A percentile compares a stretch with the other conserved stretches of the same genome.
Conservation (phyloP, 305 asterid genomes). For the Fraxinus ornus region DNA sequence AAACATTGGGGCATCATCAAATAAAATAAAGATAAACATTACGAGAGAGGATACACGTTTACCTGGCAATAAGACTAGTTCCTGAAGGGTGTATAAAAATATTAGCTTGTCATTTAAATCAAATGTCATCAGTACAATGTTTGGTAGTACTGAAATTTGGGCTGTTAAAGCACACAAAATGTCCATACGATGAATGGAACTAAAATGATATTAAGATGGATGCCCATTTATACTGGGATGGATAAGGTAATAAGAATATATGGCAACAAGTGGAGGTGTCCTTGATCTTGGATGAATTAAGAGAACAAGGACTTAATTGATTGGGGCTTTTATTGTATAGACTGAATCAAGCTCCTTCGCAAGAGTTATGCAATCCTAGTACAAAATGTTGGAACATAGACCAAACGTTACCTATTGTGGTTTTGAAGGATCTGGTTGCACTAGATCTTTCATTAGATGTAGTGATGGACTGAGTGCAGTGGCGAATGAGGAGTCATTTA, state of each 20-base stretch:
- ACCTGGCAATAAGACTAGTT: background rate
- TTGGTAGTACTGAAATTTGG: background rate
- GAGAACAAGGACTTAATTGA: background rate
- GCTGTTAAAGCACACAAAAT: background rate
- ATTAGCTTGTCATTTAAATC: background rate
- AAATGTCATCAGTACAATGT: background rate
- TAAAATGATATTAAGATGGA: background rate
- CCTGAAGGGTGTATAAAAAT: background rate
- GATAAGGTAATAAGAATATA: background rate
- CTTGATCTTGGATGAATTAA: background rate
- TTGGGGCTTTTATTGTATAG: background rate
- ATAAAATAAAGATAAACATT: background rate
- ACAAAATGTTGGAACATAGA: background rate
- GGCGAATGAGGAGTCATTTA: background rate
- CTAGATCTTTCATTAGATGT: background rate
- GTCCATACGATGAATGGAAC: background rate
- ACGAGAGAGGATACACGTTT: background rate
- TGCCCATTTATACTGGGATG: background rate
- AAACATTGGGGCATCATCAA: background rate
- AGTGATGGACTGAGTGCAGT: background rate
- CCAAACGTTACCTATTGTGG: background rate
- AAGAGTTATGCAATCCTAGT: background rate
- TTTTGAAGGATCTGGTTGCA: background rate
- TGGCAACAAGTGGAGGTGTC: background rate
- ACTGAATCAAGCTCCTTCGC: background rate